phyloP scores from a whole-genome alignment of 768 basidiomycete species.

The Pulveroboletus ravenelii region DNA sequence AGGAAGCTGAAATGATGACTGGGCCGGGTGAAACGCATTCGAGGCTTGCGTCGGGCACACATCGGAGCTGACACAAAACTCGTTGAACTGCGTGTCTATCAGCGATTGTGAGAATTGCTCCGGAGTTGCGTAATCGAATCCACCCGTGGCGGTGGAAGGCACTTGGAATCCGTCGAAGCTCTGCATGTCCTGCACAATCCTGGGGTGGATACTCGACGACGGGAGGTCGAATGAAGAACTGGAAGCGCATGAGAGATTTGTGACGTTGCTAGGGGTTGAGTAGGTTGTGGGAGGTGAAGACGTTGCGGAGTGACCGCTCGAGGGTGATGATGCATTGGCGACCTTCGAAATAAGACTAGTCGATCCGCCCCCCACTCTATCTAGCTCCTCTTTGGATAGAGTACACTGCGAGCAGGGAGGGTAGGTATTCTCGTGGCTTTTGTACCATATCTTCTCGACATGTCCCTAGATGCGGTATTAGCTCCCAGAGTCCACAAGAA shows the following conservation, averaged over 20 bases:
- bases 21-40: slow-evolving; percentile 17
- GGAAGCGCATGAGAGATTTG: not conserved
- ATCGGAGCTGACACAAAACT: slow-evolving; percentile 16
- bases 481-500: not conserved
- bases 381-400: slow-evolving; percentile 44
- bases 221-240: slow-evolving; percentile 5
- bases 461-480: slow-evolving; percentile 30
- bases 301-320: slow-evolving; percentile 2
- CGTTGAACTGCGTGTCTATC: slow-evolving; percentile 29
- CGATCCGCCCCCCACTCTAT: slow-evolving; percentile 49
- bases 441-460: slow-evolving; percentile 38
- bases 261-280: slow-evolving; percentile 5
- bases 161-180: slow-evolving; percentile 36
- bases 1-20: slow-evolving; percentile 3
- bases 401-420: slow-evolving; percentile 21
- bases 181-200: slow-evolving; percentile 51
- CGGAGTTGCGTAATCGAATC: slow-evolving; percentile 28
- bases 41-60: slow-evolving; percentile 5
- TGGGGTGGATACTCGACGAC: slow-evolving; percentile 21
- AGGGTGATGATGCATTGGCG: slow-evolving; percentile 1
- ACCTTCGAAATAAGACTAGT: slow-evolving; percentile 39
- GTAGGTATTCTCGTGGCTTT: slow-evolving; percentile 41
- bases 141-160: slow-evolving; percentile 11
- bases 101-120: slow-evolving; percentile 27
- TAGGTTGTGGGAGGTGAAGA: slow-evolving; percentile 14